phyloP scores from a whole-genome alignment of 164 flowering plant genomes.

The Sedum album region DNA sequence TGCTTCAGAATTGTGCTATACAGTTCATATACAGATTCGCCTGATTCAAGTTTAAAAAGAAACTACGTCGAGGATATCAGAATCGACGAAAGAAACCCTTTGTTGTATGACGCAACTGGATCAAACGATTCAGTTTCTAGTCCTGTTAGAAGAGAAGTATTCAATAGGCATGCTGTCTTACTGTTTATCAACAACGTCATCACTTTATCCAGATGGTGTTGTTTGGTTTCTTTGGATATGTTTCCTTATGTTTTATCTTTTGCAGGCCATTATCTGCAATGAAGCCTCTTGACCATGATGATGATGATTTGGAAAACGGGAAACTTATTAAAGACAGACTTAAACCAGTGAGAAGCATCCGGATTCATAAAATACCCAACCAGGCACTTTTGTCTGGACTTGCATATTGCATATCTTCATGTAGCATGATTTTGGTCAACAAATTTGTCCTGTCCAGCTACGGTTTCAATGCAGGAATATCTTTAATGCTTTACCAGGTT shows the following conservation, averaged over 20 bases:
- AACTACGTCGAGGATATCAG: conserved; percentile 18
- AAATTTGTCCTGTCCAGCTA: conserved; percentile 90
- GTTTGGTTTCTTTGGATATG: background rate
- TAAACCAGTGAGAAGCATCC: conserved; percentile 29
- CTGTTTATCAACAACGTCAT: too few species aligned
- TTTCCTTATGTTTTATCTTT: conserved; percentile 1
- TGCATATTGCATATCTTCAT: conserved; percentile 92
- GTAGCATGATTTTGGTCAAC: conserved; percentile 97
- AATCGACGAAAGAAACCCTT: conserved; percentile 25
- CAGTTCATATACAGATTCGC: too few species aligned
- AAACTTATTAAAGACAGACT: conserved; percentile 46
- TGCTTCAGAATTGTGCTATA: too few species aligned
- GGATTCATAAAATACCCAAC: conserved; percentile 40
- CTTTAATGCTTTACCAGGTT: conserved; percentile 96
- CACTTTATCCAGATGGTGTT: background rate
- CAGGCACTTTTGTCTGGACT: conserved; percentile 82
- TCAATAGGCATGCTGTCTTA: conserved; percentile 28
- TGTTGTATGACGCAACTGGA: conserved; percentile 28
- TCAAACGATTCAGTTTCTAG: conserved; percentile 32
- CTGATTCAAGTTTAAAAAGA: too few species aligned
- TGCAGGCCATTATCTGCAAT: conserved; percentile 33
- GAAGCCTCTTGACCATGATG: conserved; percentile 37
- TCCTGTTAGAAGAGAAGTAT: conserved; percentile 41
- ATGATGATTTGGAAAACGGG: conserved; percentile 63
- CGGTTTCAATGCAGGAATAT: conserved; percentile 92